Evolutionary conservation across 192 early-diverging fungal species (phyloP), one percentile per base, ranked within the genome.

Genomic region (Geranomyces michiganensis): DNA sequence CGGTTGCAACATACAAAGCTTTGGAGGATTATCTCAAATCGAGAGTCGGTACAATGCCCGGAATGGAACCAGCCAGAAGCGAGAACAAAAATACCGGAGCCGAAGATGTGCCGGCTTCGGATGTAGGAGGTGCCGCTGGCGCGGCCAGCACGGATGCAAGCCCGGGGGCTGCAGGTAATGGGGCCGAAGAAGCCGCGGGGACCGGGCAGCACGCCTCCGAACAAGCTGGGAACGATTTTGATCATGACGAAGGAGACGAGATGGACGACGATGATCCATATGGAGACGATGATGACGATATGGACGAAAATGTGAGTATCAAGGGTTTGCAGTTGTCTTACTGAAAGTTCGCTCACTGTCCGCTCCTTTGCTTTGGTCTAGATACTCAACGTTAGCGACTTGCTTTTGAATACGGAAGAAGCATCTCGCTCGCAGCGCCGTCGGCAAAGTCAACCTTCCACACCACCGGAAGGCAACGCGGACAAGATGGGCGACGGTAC

Each of bases 1-100:
- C 94, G 7, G 82, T 96, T 9, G 91, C 92, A 5, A 91, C 92
- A 0, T 92, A 94, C 75, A 81, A 86, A 26, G 86, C 87, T 0
- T 62, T 96, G 13, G 93, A 96, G 67, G 89, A 93, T 21, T 96
- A 92, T 58, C 73, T 96, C 21, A 86, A 87, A 14, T 80, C 85
- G 2, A 81, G 90, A 10, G 65, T 93, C 56, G 83, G 76, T 0
- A 72, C 32, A 26, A 36, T n/a, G 33, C 48, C 44, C 1, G 24
- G 60, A 31, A 22, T 24, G 41, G 56, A 46, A 32, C 60, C 13
- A 61, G 27, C 60, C 27, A n/a, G 45, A 41, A 45, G 17, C 60
- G 63, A 79, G 46, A 45, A 67, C 12, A 68, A 71, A 41, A 10
- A 41, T 10, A 12, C 62, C 8, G 32, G 24, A 61, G 32, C 22